phyloP scores from a whole-genome alignment of 202 grass and related monocot genomes.

The Zoysia matrella region DNA sequence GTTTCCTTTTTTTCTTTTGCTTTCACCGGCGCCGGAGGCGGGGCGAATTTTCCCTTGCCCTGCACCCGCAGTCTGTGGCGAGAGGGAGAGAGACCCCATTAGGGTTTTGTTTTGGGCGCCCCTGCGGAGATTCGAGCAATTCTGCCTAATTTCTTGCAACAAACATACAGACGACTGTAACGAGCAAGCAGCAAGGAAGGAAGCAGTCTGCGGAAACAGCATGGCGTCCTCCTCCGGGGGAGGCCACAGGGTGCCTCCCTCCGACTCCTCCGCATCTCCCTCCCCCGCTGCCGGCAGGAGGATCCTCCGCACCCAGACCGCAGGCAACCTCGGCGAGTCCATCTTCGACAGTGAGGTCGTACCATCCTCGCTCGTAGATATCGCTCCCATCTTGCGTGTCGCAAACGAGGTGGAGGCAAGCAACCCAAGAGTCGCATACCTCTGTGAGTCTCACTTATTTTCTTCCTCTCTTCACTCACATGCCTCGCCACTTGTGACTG shows the following conservation, averaged over 20 bases:
- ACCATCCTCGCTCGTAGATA: constrained; percentile 81
- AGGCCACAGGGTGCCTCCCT: constrained; percentile 28
- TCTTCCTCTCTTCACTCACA: no score
- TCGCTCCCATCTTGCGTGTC: constrained; percentile 88
- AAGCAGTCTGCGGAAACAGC: neutral
- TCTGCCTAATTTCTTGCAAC: neutral
- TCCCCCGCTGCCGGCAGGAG: constrained; percentile 46
- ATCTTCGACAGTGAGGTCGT: constrained; percentile 89
- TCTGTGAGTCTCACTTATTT: constrained; percentile 47
- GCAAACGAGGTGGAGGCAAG: constrained; percentile 80
- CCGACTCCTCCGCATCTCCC: constrained; percentile 33
- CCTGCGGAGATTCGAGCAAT: neutral
- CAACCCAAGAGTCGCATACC: constrained; percentile 80
- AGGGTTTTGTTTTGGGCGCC: neutral
- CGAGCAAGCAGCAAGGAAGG: neutral
- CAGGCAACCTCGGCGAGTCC: constrained; percentile 77
- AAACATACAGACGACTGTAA: neutral
- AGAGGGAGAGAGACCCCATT: no score
- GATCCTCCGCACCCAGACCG: constrained; percentile 82
- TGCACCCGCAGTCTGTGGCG: no score
- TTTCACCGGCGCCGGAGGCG: no score
- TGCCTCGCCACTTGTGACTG: no score
- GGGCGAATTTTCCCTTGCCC: no score
- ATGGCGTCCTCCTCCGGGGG: constrained; percentile 49
- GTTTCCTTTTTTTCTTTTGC: no score